Conservation (phyloP, 371 early-diverging fungal genomes). For the Zychaea mexicana region DNA sequence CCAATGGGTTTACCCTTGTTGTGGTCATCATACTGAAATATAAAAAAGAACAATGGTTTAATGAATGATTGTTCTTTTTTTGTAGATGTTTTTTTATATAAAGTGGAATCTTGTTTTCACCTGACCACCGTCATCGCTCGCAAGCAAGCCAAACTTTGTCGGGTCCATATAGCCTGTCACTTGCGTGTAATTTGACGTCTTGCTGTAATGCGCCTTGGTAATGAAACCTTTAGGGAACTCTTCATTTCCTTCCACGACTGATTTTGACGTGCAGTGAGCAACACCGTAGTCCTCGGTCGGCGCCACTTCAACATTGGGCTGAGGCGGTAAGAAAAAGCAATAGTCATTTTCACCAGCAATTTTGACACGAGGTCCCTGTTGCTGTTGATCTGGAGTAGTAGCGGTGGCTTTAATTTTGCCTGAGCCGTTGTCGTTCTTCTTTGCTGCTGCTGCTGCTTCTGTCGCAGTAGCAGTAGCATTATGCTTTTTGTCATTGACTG, state of each 20-base stretch:
- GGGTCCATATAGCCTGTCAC: conserved; percentile 60
- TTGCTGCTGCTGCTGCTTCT: no score
- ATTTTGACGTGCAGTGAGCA: conserved; percentile 18
- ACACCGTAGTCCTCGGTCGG: conserved; percentile 55
- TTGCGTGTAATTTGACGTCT: conserved; percentile 45
- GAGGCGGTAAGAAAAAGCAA: conserved; percentile 63
- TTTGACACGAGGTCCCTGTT: conserved; percentile 1
- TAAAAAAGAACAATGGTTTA: neutral
- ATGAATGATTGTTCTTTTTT: neutral
- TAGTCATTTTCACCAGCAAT: conserved; percentile 33
- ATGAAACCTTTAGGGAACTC: conserved; percentile 37
- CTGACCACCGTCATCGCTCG: conserved; percentile 54
- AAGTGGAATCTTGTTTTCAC: no score
- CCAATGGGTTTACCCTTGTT: conserved; percentile 26
- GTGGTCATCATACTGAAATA: conserved; percentile 30
- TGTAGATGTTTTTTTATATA: no score
- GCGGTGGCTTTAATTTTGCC: no score
- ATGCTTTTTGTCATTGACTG: neutral
- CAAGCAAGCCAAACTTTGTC: conserved; percentile 38
- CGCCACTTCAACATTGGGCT: conserved; percentile 55
- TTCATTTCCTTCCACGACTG: neutral
- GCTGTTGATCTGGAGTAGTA: neutral
- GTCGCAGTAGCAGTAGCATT: neutral
- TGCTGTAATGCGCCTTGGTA: conserved; percentile 47
- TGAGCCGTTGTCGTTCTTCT: no score